Base-by-base conservation (phyloP, 805 yeast species). In the Kuraishia molischiana region DNA sequence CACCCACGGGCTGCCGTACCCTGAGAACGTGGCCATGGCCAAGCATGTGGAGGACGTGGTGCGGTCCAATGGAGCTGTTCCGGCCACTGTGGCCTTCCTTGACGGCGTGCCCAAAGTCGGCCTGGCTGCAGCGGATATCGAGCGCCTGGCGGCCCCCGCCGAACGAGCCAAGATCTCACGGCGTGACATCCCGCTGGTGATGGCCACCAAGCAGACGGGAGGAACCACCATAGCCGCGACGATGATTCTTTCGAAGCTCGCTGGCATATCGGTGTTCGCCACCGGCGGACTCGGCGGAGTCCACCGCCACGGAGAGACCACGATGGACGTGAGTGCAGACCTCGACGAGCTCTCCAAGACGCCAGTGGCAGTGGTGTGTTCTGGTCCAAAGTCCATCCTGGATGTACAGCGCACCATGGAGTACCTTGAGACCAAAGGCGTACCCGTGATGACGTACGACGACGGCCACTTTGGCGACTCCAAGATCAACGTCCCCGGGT, bases 241-340 rank as follows among this genome's bases (percentile, higher is more conserved):
- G 0, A 85, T 85, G 94, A 80, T 86, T 17, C 56, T 87, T 15
- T 78, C 95, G 1, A 66, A 77, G 38, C 51, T 59, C 49, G 87
- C 89, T 0, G 92, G 94, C 0, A 83, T 86, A 46, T 69, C 74
- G 47, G 85, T 87, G 10, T 87, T 86, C 65, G 92, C 94, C 1
- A 87, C 96, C 2, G 96, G 96, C 24, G 96, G 96, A 1, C 66
- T 86, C 15, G 96, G 96, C 17, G 96, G 96, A 17, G 95, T 85
- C 9, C 95, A 86, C 49, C 69, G 85, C 39, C 83, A 82, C 5
- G 90, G 83, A 17, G 81, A 82, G 39, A 45, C 59, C 21, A 75
- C 87, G 2, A 71, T 85, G 77, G 96, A 86, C 55, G 66, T 86
- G 19, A 78, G 89, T 48, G 95, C 95, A 2, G 96, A 86, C 56